Conservation (phyloP, 441 rosid species). For the Adansonia madagascariensis region DNA sequence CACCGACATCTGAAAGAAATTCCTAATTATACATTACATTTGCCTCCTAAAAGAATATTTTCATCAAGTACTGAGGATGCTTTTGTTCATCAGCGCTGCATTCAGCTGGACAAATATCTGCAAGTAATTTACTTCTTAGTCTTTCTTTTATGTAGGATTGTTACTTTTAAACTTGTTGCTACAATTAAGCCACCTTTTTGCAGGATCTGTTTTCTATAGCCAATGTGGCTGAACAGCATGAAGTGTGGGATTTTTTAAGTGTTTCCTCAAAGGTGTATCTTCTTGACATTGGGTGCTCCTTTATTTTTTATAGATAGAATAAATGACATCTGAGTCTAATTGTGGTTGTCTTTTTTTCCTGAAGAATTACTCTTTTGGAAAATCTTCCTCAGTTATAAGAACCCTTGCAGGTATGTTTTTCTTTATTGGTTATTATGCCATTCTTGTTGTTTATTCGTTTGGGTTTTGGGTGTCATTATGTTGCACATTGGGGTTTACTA, state of each 20-base stretch:
- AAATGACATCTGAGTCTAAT: slow-evolving; percentile 30
- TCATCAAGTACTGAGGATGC: slow-evolving; percentile 99
- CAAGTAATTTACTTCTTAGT: slow-evolving; percentile 55
- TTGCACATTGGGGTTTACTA: neutral
- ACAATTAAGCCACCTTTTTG: slow-evolving; percentile 30
- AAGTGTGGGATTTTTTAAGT: slow-evolving; percentile 98
- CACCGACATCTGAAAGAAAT: slow-evolving; percentile 94
- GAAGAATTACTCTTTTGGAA: slow-evolving; percentile 95
- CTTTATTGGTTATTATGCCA: slow-evolving; percentile 25
- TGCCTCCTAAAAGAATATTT: slow-evolving; percentile 99
- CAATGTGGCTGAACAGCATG: slow-evolving; percentile 98
- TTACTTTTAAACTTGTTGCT: slow-evolving; percentile 26
- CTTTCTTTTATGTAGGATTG: slow-evolving; percentile 20
- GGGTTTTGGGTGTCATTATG: neutral
- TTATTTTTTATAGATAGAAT: neutral
- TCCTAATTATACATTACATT: slow-evolving; percentile 91
- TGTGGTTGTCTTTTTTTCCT: slow-evolving; percentile 33
- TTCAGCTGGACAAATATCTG: slow-evolving; percentile 90
- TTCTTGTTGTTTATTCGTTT: slow-evolving; percentile 22
- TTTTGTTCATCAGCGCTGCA: slow-evolving; percentile 98
- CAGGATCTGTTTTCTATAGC: slow-evolving; percentile 98
- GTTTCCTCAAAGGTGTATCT: slow-evolving; percentile 75
- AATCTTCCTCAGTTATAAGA: slow-evolving; percentile 88
- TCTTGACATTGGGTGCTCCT: slow-evolving; percentile 17
- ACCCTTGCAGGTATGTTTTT: slow-evolving; percentile 79